These are phyloP conservation scores for Coleophoma cylindrospora DNA, from an alignment of 2,329 filamentous ascomycete species.

Conservation along the genomic window DNA sequence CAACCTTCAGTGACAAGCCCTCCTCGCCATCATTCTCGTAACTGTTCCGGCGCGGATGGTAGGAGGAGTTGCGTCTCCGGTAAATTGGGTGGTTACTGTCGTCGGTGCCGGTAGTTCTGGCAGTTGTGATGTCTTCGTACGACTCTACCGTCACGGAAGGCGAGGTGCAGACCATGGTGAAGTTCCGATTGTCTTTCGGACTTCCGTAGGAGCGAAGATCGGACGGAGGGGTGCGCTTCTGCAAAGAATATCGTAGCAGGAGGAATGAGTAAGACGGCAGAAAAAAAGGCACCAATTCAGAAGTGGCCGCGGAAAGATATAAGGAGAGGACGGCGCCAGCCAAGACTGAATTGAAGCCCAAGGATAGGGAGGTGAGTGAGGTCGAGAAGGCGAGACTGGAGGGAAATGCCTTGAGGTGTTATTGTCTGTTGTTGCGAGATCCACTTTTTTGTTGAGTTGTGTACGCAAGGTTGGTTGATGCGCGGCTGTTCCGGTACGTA, in stretches of 20 bases:
- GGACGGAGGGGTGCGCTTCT: too few species aligned
- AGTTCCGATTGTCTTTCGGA: background rate
- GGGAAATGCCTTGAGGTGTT: background rate
- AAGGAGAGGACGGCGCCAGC: background rate
- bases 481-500: too few species aligned
- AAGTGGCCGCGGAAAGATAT: background rate
- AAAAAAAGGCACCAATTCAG: too few species aligned
- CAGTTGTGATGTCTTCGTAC: slow-evolving; percentile 16
- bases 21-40: slow-evolving; percentile 59
- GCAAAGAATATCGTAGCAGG: too few species aligned
- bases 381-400: background rate
- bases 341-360: background rate
- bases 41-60: slow-evolving; percentile 47
- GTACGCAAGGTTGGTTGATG: background rate
- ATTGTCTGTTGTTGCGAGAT: background rate
- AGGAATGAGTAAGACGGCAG: too few species aligned
- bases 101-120: slow-evolving; percentile 15
- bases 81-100: slow-evolving; percentile 12
- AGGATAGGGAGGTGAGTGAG: background rate
- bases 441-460: slow-evolving; percentile 11
- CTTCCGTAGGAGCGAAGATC: too few species aligned
- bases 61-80: slow-evolving; percentile 48
- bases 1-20: slow-evolving; percentile 51
- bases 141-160: slow-evolving; percentile 27
- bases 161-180: slow-evolving; percentile 24